A percentile compares a stretch with the other conserved stretches of the same genome.
Conservation (phyloP, 257 asterid species). For the Solanum appendiculatum region DNA sequence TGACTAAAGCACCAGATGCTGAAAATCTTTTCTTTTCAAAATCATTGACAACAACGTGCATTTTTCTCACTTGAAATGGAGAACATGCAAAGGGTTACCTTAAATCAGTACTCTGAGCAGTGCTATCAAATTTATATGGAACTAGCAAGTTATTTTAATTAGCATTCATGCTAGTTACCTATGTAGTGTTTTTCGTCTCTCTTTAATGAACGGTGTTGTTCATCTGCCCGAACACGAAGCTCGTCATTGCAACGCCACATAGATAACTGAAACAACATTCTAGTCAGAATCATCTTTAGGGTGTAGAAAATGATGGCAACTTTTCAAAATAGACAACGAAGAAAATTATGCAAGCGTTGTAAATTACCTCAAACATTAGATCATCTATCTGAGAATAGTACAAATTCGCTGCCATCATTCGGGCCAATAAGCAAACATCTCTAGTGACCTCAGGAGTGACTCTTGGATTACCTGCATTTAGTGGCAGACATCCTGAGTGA, state of each 20-base stretch:
- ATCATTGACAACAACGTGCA: neutral
- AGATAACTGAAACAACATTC: conserved; percentile 19
- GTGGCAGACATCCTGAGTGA: neutral
- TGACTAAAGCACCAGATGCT: neutral
- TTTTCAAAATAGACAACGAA: neutral
- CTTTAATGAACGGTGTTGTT: conserved; percentile 17
- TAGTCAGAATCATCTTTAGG: neutral
- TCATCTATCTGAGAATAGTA: conserved; percentile 92
- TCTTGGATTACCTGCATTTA: conserved; percentile 36
- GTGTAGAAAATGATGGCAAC: neutral
- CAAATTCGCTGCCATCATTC: conserved; percentile 56
- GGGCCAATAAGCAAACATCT: conserved; percentile 43
- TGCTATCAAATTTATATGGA: neutral
- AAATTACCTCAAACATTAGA: conserved; percentile 83
- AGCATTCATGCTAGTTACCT: conserved; percentile 6
- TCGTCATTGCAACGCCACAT: conserved; percentile 54
- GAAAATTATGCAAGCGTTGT: neutral
- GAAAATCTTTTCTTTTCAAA: neutral
- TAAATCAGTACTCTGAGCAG: neutral
- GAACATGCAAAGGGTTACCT: neutral
- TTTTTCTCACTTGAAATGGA: neutral
- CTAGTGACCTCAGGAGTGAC: conserved; percentile 49
- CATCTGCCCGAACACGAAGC: conserved; percentile 32
- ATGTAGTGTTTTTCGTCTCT: conserved; percentile 39
- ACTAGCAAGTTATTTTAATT: neutral